phyloP scores from a whole-genome alignment of 805 yeast genomes.

The Kuraishia ogatae region DNA sequence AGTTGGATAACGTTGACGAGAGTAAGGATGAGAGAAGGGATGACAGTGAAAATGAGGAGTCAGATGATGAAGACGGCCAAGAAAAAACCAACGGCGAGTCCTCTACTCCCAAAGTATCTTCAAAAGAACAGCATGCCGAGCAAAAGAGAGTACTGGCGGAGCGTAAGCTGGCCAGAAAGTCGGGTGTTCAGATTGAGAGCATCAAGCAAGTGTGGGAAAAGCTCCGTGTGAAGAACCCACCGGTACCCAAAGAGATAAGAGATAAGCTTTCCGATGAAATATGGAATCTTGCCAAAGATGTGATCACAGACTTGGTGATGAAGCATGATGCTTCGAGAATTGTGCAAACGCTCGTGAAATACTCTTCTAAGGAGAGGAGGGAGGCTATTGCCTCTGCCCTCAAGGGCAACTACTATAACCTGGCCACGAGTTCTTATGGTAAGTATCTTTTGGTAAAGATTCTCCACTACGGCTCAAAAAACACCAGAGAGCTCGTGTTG shows the following conservation, averaged over 20 bases:
- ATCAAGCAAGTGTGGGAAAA: constrained; percentile 89
- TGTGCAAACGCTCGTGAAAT: constrained; percentile 87
- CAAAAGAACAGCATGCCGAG: constrained; percentile 70
- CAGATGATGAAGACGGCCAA: constrained; percentile 19
- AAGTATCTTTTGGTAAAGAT: constrained; percentile 83
- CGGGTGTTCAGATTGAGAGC: constrained; percentile 79
- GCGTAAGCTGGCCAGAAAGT: constrained; percentile 77
- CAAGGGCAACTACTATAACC: constrained; percentile 66
- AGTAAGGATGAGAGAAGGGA: background rate
- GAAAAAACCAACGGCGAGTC: constrained; percentile 18
- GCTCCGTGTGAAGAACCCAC: constrained; percentile 76
- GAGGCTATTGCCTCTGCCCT: constrained; percentile 57
- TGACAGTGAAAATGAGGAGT: constrained; percentile 16
- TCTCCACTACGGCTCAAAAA: constrained; percentile 85
- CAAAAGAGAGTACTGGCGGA: constrained; percentile 72
- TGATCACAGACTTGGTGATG: constrained; percentile 74
- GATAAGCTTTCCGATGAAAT: constrained; percentile 74
- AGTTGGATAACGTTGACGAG: background rate
- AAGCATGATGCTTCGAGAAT: constrained; percentile 97
- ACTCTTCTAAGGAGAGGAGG: constrained; percentile 73
- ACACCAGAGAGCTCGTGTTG: constrained; percentile 64
- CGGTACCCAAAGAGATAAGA: constrained; percentile 68
- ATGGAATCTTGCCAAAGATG: constrained; percentile 75
- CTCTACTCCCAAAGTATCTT: constrained; percentile 38
- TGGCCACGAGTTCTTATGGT: constrained; percentile 92